Evolutionary conservation across 1,284 basidiomycete species (phyloP), one percentile per base, ranked within the genome.

Genomic region (Calocybe gambosa): DNA sequence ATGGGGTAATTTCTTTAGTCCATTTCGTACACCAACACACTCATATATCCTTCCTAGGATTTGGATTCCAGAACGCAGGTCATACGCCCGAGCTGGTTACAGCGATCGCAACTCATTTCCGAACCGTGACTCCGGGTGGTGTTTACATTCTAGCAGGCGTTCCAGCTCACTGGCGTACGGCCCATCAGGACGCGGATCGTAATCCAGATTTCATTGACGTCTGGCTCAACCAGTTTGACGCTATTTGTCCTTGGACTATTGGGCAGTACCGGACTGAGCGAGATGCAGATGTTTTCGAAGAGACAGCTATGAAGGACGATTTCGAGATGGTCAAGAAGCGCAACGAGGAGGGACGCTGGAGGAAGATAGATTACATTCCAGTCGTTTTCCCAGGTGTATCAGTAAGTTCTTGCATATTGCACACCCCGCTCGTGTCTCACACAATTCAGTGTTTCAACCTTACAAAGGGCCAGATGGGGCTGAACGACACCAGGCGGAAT

Each of bases 171-270:
- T 88, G 85, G 86, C 76, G 85, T 9, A 81, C 80, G 0, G 74
- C 77, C 3, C 68, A 69, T 15, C 73, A 72, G 26, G 86, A 89
- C 57, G 80, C 82, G 0, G 81, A 86, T 60, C 65, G 67, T 3
- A 74, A 86, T 53, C 75, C 78, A 0, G 80, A 66, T 12, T 85
- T 85, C 51, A 58, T 81, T 10, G 65, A 74, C 39, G 70, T 85
- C 2, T 88, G 80, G 78, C 66, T 85, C 10, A 77, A 80, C 21
- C 78, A 77, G 31, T 85, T 86, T 50, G 85, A 89, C 54, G 83
- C 83, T 1, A 76, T 89, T 47, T 82, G 78, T 18, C 85, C 84
- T 1, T 89, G 85, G 85, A 85, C 81, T 4, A 70, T 89, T 10
- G 85, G 85, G 1, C 67, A 82, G 36, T 85, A 77, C 54, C 64